phyloP scores from a whole-genome alignment of 2,329 filamentous ascomycete genomes.

The Phialemoniopsis sp. region DNA sequence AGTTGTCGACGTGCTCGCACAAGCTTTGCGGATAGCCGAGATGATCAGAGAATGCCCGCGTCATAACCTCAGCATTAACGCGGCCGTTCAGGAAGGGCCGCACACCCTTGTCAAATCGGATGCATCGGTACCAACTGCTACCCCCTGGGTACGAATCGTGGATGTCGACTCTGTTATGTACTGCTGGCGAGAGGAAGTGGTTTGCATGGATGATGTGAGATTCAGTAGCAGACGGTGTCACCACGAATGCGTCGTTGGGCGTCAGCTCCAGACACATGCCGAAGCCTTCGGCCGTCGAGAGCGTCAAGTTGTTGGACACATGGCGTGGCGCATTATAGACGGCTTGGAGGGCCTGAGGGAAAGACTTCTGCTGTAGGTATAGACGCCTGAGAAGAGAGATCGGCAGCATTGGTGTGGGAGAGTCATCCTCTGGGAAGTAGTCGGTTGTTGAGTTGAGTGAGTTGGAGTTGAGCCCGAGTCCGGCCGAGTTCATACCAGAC shows the following conservation, averaged over 20 bases:
- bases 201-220: conserved; percentile 17
- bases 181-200: conserved; percentile 15
- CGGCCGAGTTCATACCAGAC: conserved; percentile 20
- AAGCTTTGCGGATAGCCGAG: conserved; percentile 13
- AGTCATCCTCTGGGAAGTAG: conserved; percentile 10
- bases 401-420: conserved; percentile 10
- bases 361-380: conserved; percentile 14
- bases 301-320: conserved; percentile 18
- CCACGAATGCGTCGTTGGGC: conserved; percentile 11
- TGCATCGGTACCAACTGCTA: conserved; percentile 14
- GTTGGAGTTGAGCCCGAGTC: conserved; percentile 19
- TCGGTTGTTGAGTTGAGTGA: conserved; percentile 17
- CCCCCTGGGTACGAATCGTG: conserved; percentile 11
- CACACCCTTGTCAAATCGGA: conserved; percentile 10
- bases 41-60: conserved; percentile 18
- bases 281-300: conserved; percentile 13
- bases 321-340: conserved; percentile 13
- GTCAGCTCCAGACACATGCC: conserved; percentile 17
- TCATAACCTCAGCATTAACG: too few species aligned
- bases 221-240: conserved; percentile 10
- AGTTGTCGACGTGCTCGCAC: conserved; percentile 13
- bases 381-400: conserved; percentile 15
- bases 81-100: neutral
- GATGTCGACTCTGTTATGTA: conserved; percentile 11
- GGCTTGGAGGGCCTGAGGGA: conserved; percentile 9